These are phyloP conservation scores for Lyophyllum shimeji DNA, from an alignment of 768 basidiomycete species.

Conservation along the genomic window DNA sequence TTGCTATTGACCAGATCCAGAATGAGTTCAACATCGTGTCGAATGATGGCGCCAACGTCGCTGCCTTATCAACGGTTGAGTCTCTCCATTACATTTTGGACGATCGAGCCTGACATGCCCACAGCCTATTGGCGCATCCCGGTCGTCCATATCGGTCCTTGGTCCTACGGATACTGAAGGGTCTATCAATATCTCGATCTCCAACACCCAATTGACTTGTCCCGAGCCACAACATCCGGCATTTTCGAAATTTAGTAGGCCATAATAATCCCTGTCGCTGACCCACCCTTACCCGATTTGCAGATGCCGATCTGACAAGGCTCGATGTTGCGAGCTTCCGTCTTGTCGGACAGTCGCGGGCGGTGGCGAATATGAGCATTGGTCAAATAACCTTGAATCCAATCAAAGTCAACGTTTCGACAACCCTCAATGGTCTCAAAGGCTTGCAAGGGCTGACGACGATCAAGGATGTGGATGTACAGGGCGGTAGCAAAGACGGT, in stretches of 20 bases:
- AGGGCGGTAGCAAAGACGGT: slow-evolving; percentile 59
- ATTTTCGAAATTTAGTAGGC: slow-evolving; percentile 63
- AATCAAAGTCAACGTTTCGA: slow-evolving; percentile 71
- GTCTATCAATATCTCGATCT: slow-evolving; percentile 62
- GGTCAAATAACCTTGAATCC: slow-evolving; percentile 69
- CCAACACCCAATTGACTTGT: slow-evolving; percentile 48
- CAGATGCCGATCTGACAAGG: slow-evolving; percentile 60
- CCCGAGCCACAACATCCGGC: slow-evolving; percentile 45
- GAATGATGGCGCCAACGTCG: slow-evolving; percentile 46
- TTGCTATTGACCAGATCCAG: slow-evolving; percentile 58
- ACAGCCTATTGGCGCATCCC: slow-evolving; percentile 63
- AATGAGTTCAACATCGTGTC: slow-evolving; percentile 65
- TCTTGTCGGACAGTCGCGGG: slow-evolving; percentile 57
- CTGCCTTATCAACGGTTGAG: slow-evolving; percentile 57
- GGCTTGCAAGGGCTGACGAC: slow-evolving; percentile 56
- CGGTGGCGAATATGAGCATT: slow-evolving; percentile 59
- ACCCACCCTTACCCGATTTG: slow-evolving; percentile 6
- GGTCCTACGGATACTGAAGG: slow-evolving; percentile 58
- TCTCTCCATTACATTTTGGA: not conserved
- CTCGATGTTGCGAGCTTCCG: slow-evolving; percentile 47
- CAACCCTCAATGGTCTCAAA: slow-evolving; percentile 56
- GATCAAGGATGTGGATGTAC: slow-evolving; percentile 62
- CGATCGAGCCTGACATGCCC: not conserved
- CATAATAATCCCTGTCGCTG: slow-evolving; percentile 18
- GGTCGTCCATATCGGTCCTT: slow-evolving; percentile 55